Conservation (phyloP, 78 protist species). For the Chrysochromulina parva region DNA sequence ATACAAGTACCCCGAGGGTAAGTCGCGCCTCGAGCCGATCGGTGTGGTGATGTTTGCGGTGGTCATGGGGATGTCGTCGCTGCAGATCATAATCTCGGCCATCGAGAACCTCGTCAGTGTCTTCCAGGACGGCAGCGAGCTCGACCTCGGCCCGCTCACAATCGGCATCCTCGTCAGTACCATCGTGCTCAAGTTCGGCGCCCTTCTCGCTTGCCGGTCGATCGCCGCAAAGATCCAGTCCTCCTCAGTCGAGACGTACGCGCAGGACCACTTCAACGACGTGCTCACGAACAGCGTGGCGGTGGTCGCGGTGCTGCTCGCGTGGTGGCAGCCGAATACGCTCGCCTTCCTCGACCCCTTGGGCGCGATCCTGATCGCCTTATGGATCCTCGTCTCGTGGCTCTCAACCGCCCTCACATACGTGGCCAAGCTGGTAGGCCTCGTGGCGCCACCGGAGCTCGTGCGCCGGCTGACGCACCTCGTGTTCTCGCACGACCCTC, state of each 20-base stretch:
- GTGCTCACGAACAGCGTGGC: not conserved
- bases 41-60: not conserved
- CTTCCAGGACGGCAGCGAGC: too few relatives aligned
- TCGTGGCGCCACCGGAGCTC: not conserved
- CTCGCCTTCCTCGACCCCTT: not conserved
- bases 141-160: too few relatives aligned
- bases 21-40: not conserved
- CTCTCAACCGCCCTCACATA: not conserved
- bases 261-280: slow-evolving; percentile 4
- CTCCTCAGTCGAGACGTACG: not conserved
- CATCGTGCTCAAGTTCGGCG: too few relatives aligned
- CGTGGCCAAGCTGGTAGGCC: not conserved
- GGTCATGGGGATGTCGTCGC: not conserved
- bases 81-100: not conserved
- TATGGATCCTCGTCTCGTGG: not conserved
- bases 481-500: not conserved
- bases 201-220: too few relatives aligned
- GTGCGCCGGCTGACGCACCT: not conserved
- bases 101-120: too few relatives aligned
- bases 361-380: not conserved
- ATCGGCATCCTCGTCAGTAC: too few relatives aligned
- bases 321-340: not conserved
- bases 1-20: not conserved
- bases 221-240: too few relatives aligned
- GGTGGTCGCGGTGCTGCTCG: not conserved